Conservation (phyloP, 345 rosid genomes). For the Brassica cretica region DNA sequence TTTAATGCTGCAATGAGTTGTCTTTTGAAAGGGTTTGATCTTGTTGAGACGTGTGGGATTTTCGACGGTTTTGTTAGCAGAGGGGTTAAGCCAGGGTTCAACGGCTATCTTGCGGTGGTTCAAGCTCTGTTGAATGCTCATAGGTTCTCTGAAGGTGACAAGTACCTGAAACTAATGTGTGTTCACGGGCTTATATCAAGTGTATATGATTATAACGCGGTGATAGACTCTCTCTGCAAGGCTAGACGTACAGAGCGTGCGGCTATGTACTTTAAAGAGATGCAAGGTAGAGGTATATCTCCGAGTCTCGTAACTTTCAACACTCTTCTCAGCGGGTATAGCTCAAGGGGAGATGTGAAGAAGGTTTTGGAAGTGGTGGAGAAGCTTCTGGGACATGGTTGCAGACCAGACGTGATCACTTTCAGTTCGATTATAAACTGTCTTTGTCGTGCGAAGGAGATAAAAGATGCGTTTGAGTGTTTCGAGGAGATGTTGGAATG, state of each 20-base stretch:
- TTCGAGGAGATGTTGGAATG: conserved; percentile 78
- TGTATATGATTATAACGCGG: conserved; percentile 63
- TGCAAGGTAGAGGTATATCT: conserved; percentile 52
- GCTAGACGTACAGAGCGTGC: conserved; percentile 57
- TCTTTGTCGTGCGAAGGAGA: conserved; percentile 60
- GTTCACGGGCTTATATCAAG: conserved; percentile 51
- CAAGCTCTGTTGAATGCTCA: conserved; percentile 59
- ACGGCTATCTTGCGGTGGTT: conserved; percentile 54
- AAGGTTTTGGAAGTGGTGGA: conserved; percentile 47
- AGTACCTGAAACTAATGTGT: conserved; percentile 52
- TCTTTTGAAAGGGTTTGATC: conserved; percentile 61
- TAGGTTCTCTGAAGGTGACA: conserved; percentile 51
- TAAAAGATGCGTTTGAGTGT: conserved; percentile 82
- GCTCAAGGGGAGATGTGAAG: conserved; percentile 49
- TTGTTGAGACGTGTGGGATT: conserved; percentile 55
- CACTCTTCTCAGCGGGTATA: conserved; percentile 65
- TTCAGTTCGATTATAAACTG: conserved; percentile 75
- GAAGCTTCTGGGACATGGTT: conserved; percentile 60
- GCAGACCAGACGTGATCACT: conserved; percentile 74
- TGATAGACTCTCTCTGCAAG: conserved; percentile 82
- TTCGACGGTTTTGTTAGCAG: conserved; percentile 49
- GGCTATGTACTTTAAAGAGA: conserved; percentile 44
- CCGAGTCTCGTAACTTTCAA: conserved; percentile 86
- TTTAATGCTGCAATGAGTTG: conserved; percentile 61
- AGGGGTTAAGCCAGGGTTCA: conserved; percentile 68